These are phyloP conservation scores for Rozella allomycis DNA, from an alignment of 371 early-diverging fungal species.

Conservation along the genomic window DNA sequence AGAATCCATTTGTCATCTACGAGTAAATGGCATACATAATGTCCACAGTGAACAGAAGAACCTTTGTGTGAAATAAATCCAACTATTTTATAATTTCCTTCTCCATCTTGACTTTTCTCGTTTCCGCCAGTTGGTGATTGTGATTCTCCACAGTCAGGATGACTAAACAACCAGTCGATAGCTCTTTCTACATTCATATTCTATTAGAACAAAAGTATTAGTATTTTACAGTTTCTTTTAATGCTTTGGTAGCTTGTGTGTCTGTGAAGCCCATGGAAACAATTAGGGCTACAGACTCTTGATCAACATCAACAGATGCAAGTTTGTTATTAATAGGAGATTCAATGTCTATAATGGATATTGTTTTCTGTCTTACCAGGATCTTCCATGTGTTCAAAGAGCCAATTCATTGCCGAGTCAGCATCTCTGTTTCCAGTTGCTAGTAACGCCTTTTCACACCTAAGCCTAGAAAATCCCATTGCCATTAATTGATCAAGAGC, in stretches of 20 bases:
- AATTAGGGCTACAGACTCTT: constrained; percentile 31
- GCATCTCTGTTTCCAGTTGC: constrained; percentile 54
- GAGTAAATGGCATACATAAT: constrained; percentile 65
- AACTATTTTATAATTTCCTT: constrained; percentile 42
- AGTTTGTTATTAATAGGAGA: constrained; percentile 7
- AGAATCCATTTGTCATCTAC: constrained; percentile 47
- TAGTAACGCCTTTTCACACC: constrained; percentile 54
- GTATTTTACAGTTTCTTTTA: constrained; percentile 45
- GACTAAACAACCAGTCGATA: constrained; percentile 80
- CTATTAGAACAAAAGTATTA: constrained; percentile 11
- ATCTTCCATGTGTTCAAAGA: constrained; percentile 89
- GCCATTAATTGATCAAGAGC: constrained; percentile 47
- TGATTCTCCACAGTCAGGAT: constrained; percentile 39
- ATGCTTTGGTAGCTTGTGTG: constrained; percentile 54
- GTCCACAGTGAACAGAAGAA: constrained; percentile 86
- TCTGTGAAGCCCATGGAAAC: constrained; percentile 76
- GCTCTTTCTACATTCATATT: constrained; percentile 65
- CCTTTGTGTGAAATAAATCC: constrained; percentile 88
- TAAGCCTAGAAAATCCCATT: constrained; percentile 75
- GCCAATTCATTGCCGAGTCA: constrained; percentile 77
- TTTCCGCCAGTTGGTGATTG: constrained; percentile 3
- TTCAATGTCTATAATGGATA: constrained; percentile 5
- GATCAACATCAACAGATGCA: constrained; percentile 8
- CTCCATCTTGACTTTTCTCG: constrained; percentile 7
- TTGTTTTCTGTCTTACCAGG: constrained; percentile 21